Evolutionary conservation across 805 yeast species (phyloP), one percentile per base, ranked within the genome.

Genomic region (Barnettozyma salicaria): DNA sequence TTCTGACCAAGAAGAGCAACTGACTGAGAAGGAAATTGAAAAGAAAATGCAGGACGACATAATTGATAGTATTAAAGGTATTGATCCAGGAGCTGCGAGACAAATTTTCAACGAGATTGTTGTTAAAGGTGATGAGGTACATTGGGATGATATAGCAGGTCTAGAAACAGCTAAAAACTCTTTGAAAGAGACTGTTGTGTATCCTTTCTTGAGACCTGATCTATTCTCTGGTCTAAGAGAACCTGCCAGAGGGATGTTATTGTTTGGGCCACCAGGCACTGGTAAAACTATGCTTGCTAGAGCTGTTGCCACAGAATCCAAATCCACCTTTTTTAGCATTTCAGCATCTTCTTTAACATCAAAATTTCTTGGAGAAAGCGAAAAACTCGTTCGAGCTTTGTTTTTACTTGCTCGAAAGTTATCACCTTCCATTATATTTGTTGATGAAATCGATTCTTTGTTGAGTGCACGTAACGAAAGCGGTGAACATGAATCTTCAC

Each of bases 191-290:
- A 84, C 97, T 0, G 97, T 90, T 4, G 97, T 92, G 11, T 90
- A 92, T 56, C 98, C 98, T 18, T 89, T 90, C 55, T 62, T 92
- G 47, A 70, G 98, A 32, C 98, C 97, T 0, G 97, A 92, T 59
- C 67, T 90, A 44, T 92, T 90, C 54, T 74, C 78, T 42, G 97
- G 97, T 1, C 65, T 92, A 41, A 70, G 97, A 48, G 97, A 89
- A 61, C 98, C 98, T 1, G 92, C 95, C 0, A 66, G 96, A 50
- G 98, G 98, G 4, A 89, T 90, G 96, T 67, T 90, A 19, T 63
- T 90, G 30, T 90, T 90, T 63, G 98, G 98, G 0, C 98, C 98
- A 1, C 97, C 98, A 0, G 98, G 98, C 7, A 90, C 98, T 0
- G 98, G 98, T 42, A 90, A 90, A 52, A 90, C 98, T 0, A 90